Conservation (phyloP, 805 yeast genomes). For the Spathaspora boniae region DNA sequence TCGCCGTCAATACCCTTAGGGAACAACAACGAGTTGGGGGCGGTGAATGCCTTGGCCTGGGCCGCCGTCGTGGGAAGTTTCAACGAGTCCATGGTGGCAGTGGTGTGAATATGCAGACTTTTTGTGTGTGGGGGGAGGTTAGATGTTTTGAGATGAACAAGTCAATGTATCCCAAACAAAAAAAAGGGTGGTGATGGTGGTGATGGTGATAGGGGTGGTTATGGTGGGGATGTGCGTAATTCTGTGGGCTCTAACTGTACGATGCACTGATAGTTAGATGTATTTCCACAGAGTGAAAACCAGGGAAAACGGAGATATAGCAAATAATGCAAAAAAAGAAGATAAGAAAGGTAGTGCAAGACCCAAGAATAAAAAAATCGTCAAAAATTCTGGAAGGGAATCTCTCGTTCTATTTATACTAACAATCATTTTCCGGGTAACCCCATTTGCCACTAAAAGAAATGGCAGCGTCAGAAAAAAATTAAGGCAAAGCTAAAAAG, state of each 20-base stretch:
- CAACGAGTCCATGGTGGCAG: conserved; percentile 57
- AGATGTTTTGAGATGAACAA: conserved; percentile 37
- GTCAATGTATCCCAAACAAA: conserved; percentile 37
- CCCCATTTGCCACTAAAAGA: neutral
- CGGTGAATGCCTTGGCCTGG: conserved; percentile 69
- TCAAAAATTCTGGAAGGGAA: conserved; percentile 9
- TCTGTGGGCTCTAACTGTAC: no score
- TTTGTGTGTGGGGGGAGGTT: conserved; percentile 8
- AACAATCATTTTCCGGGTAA: conserved; percentile 18
- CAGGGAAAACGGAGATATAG: no score
- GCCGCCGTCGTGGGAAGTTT: conserved; percentile 77
- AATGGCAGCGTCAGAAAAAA: neutral
- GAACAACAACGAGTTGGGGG: conserved; percentile 59
- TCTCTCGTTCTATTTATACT: conserved; percentile 16
- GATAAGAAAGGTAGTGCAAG: neutral
- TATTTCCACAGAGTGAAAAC: no score
- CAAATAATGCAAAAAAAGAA: neutral
- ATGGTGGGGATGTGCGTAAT: no score
- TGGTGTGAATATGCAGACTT: conserved; percentile 1
- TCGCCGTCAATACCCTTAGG: conserved; percentile 49
- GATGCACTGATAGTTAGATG: no score
- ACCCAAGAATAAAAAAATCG: conserved; percentile 4
- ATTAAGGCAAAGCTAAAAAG: conserved; percentile 2
- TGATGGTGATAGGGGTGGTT: no score
- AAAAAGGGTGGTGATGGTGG: no score